Evolutionary conservation across 495 filamentous ascomycete genomes (phyloP), one percentile per base, ranked within the genome.

Genomic region (Immersiella caudata): DNA sequence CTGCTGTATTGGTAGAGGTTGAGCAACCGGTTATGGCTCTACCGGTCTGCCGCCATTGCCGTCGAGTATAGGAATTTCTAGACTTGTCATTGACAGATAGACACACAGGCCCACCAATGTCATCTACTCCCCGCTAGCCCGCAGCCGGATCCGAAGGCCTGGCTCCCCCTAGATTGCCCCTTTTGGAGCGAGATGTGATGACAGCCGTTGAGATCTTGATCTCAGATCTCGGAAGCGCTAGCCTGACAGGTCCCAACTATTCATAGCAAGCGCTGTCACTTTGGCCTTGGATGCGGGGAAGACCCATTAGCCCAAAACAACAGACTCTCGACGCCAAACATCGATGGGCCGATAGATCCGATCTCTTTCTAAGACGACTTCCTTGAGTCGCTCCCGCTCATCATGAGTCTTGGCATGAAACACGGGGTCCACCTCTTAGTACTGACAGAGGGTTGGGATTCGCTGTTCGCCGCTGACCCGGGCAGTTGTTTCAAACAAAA

Each of bases 331-430:
- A n/a, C n/a, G n/a, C 33, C 60, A 51, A 62, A 46, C 33, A 51
- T 26, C 1, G 9, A 12, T 26, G 16, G 25, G 61, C 25, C 49
- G 50, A 27, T 33, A 21, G 46, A 54, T 24, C 61, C 61, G 25
- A 25, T 26, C n/a, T 35, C 46, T 54, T 16, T 24, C 18, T 1
- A 22, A 27, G 18, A 64, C 54, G 50, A 1, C 52, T 18, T 12
- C 50, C 61, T 33, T 54, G 61, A 64, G 46, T 64, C 26, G 61
- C 61, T 52, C 61, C 8, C 46, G 66, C 59, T 18, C 57, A 12
- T 25, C 59, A 52, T 11, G 49, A 33, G 63, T 40, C 66, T 64
- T 50, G 51, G 51, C 66, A 59, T 51, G 12, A 51, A 62, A 54
- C 40, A 36, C 18, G 14, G 25, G 27, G 58, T 8, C 56, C 14